Evolutionary conservation across 2,329 filamentous ascomycete species (phyloP).

Genomic region (Aspergillus quadricinctus): DNA sequence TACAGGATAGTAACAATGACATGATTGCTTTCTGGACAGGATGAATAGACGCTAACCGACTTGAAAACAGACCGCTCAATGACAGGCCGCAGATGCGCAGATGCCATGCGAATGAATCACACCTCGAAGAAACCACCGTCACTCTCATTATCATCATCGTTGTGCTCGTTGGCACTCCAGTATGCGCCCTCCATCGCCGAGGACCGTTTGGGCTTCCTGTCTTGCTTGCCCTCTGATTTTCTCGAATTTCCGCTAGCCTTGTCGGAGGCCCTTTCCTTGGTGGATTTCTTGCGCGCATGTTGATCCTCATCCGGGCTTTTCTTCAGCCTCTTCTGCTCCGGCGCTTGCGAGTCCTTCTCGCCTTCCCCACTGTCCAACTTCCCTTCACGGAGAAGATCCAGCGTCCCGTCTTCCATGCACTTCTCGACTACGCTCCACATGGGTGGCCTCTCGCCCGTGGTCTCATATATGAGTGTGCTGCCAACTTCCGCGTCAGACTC

Average conservation of each 20-base stretch:
- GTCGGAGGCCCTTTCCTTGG: slow-evolving; percentile 5
- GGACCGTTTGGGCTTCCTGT: slow-evolving; percentile 2
- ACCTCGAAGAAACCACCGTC: slow-evolving; percentile 42
- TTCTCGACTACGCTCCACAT: slow-evolving; percentile 44
- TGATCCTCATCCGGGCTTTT: slow-evolving; percentile 5
- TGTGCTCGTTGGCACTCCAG: slow-evolving; percentile 7
- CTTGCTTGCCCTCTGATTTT: slow-evolving; percentile 5
- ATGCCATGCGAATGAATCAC: slow-evolving; percentile 4
- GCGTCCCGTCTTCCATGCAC: slow-evolving; percentile 40
- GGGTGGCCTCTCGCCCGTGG: slow-evolving; percentile 30
- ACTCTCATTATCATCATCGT: slow-evolving; percentile 25
- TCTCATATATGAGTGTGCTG: slow-evolving; percentile 9
- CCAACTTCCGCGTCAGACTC: slow-evolving; percentile 18
- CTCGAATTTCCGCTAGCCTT: slow-evolving; percentile 6
- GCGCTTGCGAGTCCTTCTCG: not conserved
- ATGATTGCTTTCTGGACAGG: not conserved
- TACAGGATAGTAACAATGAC: not conserved
- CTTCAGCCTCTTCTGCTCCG: slow-evolving; percentile 5
- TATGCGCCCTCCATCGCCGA: not conserved
- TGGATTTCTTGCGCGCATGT: slow-evolving; percentile 4
- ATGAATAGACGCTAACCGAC: not conserved
- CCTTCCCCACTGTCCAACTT: slow-evolving; percentile 25
- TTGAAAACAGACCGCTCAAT: not conserved
- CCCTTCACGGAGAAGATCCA: slow-evolving; percentile 40
- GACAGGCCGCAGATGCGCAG: not conserved